Conservation (phyloP, 345 rosid species). For the Hevea brasiliensis region DNA sequence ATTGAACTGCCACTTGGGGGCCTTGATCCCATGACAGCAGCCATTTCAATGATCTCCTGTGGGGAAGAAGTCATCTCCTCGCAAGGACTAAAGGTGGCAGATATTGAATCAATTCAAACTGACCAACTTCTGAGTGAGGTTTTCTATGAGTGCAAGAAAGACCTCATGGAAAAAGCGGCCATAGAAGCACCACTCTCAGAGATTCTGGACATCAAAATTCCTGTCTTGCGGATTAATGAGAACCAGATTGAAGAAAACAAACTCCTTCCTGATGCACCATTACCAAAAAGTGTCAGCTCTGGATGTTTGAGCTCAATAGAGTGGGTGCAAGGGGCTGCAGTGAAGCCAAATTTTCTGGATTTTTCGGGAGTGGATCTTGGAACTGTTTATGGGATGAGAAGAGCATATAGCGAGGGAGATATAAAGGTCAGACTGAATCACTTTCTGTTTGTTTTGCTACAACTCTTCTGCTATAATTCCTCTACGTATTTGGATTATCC, state of each 20-base stretch:
- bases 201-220: slow-evolving; percentile 59
- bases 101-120: slow-evolving; percentile 57
- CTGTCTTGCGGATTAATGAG: slow-evolving; percentile 42
- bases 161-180: slow-evolving; percentile 63
- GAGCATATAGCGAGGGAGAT: slow-evolving; percentile 95
- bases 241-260: slow-evolving; percentile 42
- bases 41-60: slow-evolving; percentile 75
- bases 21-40: slow-evolving; percentile 71
- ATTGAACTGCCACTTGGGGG: slow-evolving; percentile 58
- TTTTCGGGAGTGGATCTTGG: slow-evolving; percentile 63
- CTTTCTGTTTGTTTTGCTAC: not conserved
- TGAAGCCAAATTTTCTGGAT: slow-evolving; percentile 62
- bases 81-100: slow-evolving; percentile 58
- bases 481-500: not conserved
- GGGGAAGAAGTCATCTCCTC: slow-evolving; percentile 64
- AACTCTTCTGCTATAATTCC: not conserved
- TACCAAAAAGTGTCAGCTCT: slow-evolving; percentile 74
- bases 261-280: slow-evolving; percentile 33
- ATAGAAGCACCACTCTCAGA: slow-evolving; percentile 51
- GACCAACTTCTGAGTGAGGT: slow-evolving; percentile 72
- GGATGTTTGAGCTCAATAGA: slow-evolving; percentile 75
- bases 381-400: slow-evolving; percentile 72
- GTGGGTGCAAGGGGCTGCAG: slow-evolving; percentile 48
- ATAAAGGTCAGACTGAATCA: slow-evolving; percentile 66
- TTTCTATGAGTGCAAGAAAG: slow-evolving; percentile 79